Percentiles rank a stretch among this genome's conserved stretches.
Conservation (phyloP, 2,329 filamentous ascomycete genomes). For the Camptophora hylomeconis region DNA sequence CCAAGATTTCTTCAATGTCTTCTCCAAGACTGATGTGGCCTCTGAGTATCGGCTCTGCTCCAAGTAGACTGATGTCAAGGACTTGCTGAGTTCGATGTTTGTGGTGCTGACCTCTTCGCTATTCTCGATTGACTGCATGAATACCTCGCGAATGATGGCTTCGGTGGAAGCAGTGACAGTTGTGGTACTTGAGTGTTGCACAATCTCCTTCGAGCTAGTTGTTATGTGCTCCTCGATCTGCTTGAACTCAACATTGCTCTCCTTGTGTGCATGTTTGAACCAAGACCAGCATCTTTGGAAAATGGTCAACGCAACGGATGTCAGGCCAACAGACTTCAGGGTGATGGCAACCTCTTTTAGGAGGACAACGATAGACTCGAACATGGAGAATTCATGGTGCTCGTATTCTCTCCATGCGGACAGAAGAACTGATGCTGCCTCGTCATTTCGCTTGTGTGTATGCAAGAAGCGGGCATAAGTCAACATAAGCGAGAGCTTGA, state of each 20-base stretch:
- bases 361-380: constrained; percentile 26
- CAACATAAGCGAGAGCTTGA: constrained; percentile 34
- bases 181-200: constrained; percentile 27
- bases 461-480: constrained; percentile 36
- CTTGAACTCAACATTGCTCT: constrained; percentile 22
- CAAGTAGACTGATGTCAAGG: constrained; percentile 23
- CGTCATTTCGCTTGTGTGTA: constrained; percentile 30
- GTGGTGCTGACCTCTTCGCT: constrained; percentile 24
- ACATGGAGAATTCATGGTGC: constrained; percentile 27
- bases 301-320: constrained; percentile 32
- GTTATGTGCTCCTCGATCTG: constrained; percentile 33
- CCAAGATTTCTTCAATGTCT: constrained; percentile 33
- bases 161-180: constrained; percentile 28
- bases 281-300: constrained; percentile 28
- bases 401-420: constrained; percentile 38
- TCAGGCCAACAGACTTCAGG: constrained; percentile 34
- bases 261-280: constrained; percentile 17
- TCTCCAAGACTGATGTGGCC: constrained; percentile 32
- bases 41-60: constrained; percentile 35
- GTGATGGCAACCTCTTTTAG: constrained; percentile 30
- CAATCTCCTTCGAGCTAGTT: constrained; percentile 26
- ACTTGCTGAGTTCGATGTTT: constrained; percentile 18
- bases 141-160: constrained; percentile 31
- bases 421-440: constrained; percentile 33
- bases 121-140: constrained; percentile 28